phyloP scores from a whole-genome alignment of 1,139 yeast species.

The Meyerozyma smithsonii region DNA sequence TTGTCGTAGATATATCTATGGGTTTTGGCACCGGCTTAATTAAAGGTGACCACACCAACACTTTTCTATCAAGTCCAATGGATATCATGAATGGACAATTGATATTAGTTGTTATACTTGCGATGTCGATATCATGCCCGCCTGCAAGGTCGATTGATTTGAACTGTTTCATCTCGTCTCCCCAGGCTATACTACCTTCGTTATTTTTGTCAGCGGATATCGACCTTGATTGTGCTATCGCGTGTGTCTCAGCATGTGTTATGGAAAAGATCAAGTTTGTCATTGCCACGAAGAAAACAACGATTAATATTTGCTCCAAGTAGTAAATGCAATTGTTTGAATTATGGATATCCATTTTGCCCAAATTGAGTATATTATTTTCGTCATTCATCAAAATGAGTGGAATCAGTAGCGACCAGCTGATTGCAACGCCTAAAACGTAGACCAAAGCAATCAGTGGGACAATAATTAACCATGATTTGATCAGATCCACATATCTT shows the following conservation, averaged over 20 bases:
- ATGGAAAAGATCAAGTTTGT: constrained; percentile 27
- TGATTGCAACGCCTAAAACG: constrained; percentile 17
- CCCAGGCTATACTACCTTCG: constrained; percentile 17
- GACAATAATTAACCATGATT: constrained; percentile 16
- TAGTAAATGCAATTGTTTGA: constrained; percentile 25
- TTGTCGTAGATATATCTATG: constrained; percentile 40
- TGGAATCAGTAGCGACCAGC: constrained; percentile 28
- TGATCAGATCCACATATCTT: constrained; percentile 9
- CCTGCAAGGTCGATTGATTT: constrained; percentile 47
- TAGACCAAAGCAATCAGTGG: constrained; percentile 15
- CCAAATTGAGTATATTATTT: constrained; percentile 14
- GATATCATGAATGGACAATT: constrained; percentile 60
- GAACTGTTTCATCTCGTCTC: constrained; percentile 20
- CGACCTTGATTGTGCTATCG: constrained; percentile 1
- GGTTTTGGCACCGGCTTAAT: constrained; percentile 26
- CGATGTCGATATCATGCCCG: constrained; percentile 61
- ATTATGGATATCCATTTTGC: constrained; percentile 14
- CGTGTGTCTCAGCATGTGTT: constrained; percentile 12
- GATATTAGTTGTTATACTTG: constrained; percentile 51
- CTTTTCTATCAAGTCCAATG: constrained; percentile 67
- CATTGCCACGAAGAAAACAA: constrained; percentile 24
- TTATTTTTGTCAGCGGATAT: constrained; percentile 7
- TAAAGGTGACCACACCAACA: constrained; percentile 72
- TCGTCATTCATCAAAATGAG: constrained; percentile 17
- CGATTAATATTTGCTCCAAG: constrained; percentile 25